Base-by-base conservation (phyloP, 2,329 filamentous ascomycete species). In the Phialophora macrospora region DNA sequence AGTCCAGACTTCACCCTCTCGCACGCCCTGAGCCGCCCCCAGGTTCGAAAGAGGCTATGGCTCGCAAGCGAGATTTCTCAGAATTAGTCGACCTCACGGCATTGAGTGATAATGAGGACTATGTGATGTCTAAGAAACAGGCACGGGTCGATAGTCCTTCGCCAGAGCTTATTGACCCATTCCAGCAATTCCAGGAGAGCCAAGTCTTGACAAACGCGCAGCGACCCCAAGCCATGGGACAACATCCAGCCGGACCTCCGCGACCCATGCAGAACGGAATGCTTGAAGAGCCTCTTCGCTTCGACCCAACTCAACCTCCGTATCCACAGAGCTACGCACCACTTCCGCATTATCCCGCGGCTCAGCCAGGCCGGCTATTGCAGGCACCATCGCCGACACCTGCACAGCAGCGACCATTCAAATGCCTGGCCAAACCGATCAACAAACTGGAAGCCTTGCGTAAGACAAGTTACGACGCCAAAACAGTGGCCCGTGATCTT, bases 401-500 rank as follows among this genome's bases (percentile, higher is more conserved):
- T 26, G 2, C 6, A 12, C 51, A 61, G 63, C 55, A 49, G 22
- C 60, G 22, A 48, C 14, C 65, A n/a, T 57, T 22, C 22, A 67
- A 64, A 22, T 60, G 67, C 24, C 62, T 83, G 41, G 80, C 83
- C 3, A 77, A 82, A 67, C 77, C 78, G 0, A 72, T 88, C 17
- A 73, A 77, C 2, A 71, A 72, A 57, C 67, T 68, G 26, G 75
- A 81, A 57, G 77, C 77, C 3, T 66, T 77, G 4, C 65, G 80
- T 28, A 83, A 83, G 66, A 80, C 80, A 5, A 80, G 76, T 17
- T 90, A 90, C 72, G 82, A 89, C 71, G 81, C 84, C 1, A 80
- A 82, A 52, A 89, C 86, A 0, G 87, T 90, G 66, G 87, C 87
- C 4, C 78, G 86, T 58, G 87, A 89, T 73, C 81, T 90, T 6